These are phyloP conservation scores for Phytophthora cactorum DNA, from an alignment of 352 stramenopile species.

Conservation along the genomic window DNA sequence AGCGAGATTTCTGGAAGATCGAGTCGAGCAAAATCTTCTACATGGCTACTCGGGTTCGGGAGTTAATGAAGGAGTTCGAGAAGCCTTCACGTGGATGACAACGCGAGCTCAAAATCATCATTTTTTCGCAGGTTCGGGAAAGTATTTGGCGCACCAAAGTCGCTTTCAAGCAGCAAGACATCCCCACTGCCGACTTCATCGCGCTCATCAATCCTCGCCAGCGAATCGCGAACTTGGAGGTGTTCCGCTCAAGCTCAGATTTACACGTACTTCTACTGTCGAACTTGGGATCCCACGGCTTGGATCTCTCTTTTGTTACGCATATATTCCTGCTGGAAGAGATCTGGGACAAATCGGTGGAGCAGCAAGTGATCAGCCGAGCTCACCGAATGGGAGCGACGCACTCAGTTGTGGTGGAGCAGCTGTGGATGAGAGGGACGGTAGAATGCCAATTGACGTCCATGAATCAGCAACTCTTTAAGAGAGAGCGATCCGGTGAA, in stretches of 20 bases:
- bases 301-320: slow-evolving; percentile 98
- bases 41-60: slow-evolving; percentile 52
- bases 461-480: slow-evolving; percentile 22
- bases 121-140: slow-evolving; percentile 78
- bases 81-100: slow-evolving; percentile 1
- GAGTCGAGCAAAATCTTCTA: slow-evolving; percentile 70
- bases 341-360: slow-evolving; percentile 95
- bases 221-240: slow-evolving; percentile 51
- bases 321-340: slow-evolving; percentile 97
- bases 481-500: neutral
- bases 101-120: slow-evolving; percentile 62
- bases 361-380: slow-evolving; percentile 95
- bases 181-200: slow-evolving; percentile 66
- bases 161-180: slow-evolving; percentile 60
- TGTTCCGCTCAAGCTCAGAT: slow-evolving; percentile 55
- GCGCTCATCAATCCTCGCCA: slow-evolving; percentile 32
- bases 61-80: slow-evolving; percentile 50
- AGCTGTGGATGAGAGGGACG: slow-evolving; percentile 83
- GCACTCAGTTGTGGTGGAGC: slow-evolving; percentile 91
- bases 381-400: slow-evolving; percentile 95
- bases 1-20: slow-evolving; percentile 34
- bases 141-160: slow-evolving; percentile 71
- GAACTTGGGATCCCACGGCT: slow-evolving; percentile 92
- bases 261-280: slow-evolving; percentile 93
- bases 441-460: slow-evolving; percentile 69